Evolutionary conservation across 225 moss, liverwort and hornwort genomes (phyloP).

Genomic region (Rhytidiadelphus loreus): DNA sequence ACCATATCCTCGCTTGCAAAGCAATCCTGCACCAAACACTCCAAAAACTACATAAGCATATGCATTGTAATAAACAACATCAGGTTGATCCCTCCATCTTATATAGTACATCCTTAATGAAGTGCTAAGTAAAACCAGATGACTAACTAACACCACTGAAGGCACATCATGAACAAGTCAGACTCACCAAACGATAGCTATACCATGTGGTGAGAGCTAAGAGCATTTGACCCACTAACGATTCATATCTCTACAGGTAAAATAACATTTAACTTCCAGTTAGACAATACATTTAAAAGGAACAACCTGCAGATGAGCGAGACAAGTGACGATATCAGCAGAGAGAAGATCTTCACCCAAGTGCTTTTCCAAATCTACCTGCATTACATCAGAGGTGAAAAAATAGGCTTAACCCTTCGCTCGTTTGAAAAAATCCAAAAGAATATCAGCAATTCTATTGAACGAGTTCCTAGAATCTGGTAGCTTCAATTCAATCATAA

Average conservation of each 20-base stretch:
- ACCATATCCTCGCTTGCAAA: conserved; percentile 87
- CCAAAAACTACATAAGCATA: background rate
- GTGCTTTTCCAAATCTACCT: conserved; percentile 65
- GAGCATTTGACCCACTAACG: background rate
- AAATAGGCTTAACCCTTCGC: background rate
- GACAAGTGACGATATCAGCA: conserved; percentile 79
- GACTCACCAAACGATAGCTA: background rate
- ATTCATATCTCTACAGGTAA: background rate
- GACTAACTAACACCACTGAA: background rate
- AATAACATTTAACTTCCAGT: background rate
- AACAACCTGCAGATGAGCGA: conserved; percentile 73
- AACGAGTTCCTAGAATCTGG: background rate
- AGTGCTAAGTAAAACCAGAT: background rate
- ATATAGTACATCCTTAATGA: background rate
- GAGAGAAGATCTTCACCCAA: conserved; percentile 59
- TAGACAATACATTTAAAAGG: background rate
- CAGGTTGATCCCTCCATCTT: background rate
- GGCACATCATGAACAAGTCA: background rate
- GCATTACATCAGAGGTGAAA: conserved; percentile 5
- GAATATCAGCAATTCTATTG: background rate
- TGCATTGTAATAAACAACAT: background rate
- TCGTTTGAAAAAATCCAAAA: background rate
- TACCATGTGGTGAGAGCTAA: background rate
- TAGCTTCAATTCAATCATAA: background rate
- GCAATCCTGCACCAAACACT: conserved; percentile 46